These are phyloP conservation scores for Solanum rostratum DNA, from an alignment of 257 asterid genomes.

Conservation along the genomic window DNA sequence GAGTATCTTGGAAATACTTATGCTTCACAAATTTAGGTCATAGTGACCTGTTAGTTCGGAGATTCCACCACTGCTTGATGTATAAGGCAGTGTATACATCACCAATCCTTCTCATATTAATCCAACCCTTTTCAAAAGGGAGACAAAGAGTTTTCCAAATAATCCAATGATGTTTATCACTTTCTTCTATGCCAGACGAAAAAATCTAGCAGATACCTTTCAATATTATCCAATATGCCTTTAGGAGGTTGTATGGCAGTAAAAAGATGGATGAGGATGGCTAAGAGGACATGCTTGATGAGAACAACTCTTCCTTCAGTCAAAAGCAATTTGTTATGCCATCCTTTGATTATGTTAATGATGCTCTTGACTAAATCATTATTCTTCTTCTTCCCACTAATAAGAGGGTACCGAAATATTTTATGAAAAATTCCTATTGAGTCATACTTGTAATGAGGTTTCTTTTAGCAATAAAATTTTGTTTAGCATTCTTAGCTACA, in stretches of 20 bases:
- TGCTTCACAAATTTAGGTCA: neutral
- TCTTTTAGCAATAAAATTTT: too few species aligned
- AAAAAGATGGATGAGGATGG: neutral
- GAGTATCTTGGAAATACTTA: too few species aligned
- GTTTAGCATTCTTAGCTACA: neutral
- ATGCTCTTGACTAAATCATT: too few species aligned
- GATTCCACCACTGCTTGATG: neutral
- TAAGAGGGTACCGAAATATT: neutral
- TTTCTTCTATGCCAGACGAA: neutral
- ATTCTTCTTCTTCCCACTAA: neutral
- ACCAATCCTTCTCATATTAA: neutral
- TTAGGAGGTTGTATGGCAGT: neutral
- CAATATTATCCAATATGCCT: too few species aligned
- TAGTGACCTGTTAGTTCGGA: neutral
- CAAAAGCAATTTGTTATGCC: neutral
- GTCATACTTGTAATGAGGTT: neutral
- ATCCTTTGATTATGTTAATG: neutral
- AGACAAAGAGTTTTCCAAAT: too few species aligned
- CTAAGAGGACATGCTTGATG: neutral
- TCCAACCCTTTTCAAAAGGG: neutral
- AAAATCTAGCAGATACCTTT: neutral
- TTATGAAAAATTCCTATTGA: neutral
- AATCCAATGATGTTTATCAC: neutral
- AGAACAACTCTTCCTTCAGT: neutral
- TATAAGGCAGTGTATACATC: neutral